Evolutionary conservation across 805 yeast genomes (phyloP), one percentile per base, ranked within the genome.

Genomic region (Wickerhamiella nectarea): DNA sequence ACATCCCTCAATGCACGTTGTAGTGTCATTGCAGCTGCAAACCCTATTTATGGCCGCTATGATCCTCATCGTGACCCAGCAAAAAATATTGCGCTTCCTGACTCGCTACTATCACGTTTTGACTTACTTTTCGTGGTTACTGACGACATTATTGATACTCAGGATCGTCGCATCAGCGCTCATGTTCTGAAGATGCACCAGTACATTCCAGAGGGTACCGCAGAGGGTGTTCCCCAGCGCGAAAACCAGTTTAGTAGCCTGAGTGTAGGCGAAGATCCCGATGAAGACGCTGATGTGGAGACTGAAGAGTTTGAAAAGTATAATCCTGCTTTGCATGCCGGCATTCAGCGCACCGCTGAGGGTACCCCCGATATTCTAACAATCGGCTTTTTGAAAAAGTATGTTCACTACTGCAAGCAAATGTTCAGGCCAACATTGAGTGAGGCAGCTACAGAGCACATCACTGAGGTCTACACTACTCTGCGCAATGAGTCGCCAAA

Each of bases 21-120:
- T 66, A 81, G 94, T 22, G 97, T 89, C 14, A 74, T 89, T 52
- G 97, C 97, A 1, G 98, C 98, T 26, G 98, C 98, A 6, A 89
- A 89, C 61, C 98, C 98, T 1, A 85, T 89, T 2, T 87, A 77
- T 63, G 97, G 98, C 41, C 97, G 89, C 62, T 89, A 89, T 60
- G 96, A 89, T 64, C 78, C 87, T 18, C 93, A 83, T 63, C 85
- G 83, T 65, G 94, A 89, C 54, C 97, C 98, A 2, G 95, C 87
- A 62, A 82, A 83, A 60, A 91, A 91, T 60, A 91, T 91, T 55
- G 97, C 97, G 0, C 70, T 91, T 44, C 98, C 98, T 2, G 98
- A 91, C 65, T 91, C 98, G 9, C 69, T 91, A 47, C 70, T 91
- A 48, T 89, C 97, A 14, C 94, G 98, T 75, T 91, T 91, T 57